A percentile compares a stretch with the other conserved stretches of the same genome.
Conservation (phyloP, 2,329 filamentous ascomycete species). For the Botrytis medusae region DNA sequence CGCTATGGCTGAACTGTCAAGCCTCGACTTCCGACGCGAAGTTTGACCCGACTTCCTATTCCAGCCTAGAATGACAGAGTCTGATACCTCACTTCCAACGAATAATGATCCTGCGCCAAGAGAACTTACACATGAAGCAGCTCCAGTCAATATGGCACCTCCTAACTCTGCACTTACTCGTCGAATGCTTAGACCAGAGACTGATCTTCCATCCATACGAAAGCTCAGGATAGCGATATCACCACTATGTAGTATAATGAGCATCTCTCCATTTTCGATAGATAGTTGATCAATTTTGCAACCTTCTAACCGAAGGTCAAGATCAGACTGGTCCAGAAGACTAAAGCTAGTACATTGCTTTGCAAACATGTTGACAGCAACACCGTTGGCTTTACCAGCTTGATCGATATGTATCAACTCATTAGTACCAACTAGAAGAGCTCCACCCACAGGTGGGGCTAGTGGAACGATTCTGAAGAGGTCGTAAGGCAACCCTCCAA, state of each 20-base stretch:
- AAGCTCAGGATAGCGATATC: constrained; percentile 75
- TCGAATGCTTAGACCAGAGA: constrained; percentile 79
- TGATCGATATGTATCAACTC: constrained; percentile 95
- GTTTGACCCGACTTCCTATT: constrained; percentile 61
- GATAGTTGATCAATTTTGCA: constrained; percentile 76
- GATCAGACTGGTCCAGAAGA: constrained; percentile 80
- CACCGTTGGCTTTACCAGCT: constrained; percentile 87
- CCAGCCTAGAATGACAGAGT: constrained; percentile 83
- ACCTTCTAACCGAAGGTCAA: constrained; percentile 77
- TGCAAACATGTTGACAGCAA: constrained; percentile 89
- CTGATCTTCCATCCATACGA: constrained; percentile 83
- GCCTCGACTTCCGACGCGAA: constrained; percentile 62
- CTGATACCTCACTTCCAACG: constrained; percentile 78
- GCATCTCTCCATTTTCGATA: constrained; percentile 74
- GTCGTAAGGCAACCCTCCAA: constrained; percentile 82
- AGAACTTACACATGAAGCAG: constrained; percentile 67
- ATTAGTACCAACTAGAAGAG: constrained; percentile 81
- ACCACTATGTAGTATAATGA: constrained; percentile 79
- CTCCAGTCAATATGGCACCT: constrained; percentile 59
- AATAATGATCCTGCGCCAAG: constrained; percentile 73
- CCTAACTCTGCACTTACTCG: constrained; percentile 62
- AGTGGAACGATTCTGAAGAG: constrained; percentile 79
- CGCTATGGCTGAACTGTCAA: constrained; percentile 45
- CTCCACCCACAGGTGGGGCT: constrained; percentile 83
- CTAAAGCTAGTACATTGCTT: constrained; percentile 79